A percentile compares a stretch with the other conserved stretches of the same genome.
Conservation (phyloP, 2,329 filamentous ascomycete species). For the Ophiocordyceps sinensis region DNA sequence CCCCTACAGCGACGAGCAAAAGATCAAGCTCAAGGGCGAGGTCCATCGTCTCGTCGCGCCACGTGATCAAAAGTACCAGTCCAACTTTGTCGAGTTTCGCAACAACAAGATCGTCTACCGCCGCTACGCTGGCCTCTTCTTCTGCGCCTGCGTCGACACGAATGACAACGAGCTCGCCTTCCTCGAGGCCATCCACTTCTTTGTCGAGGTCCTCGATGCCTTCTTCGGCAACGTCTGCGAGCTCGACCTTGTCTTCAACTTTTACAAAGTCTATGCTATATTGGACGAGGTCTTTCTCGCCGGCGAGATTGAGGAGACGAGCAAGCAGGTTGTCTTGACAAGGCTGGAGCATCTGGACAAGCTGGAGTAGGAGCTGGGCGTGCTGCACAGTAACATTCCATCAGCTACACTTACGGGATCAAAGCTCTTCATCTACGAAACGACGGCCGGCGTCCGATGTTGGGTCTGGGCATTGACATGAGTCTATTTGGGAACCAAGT, state of each 20-base stretch:
- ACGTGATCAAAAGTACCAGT: conserved; percentile 97
- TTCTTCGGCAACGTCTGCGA: conserved; percentile 99
- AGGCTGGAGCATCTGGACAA: conserved; percentile 92
- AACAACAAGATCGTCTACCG: conserved; percentile 96
- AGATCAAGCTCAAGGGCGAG: conserved; percentile 98
- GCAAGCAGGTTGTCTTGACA: conserved; percentile 93
- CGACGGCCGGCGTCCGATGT: too few relatives aligned
- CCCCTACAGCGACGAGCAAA: conserved; percentile 96
- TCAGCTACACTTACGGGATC: too few relatives aligned
- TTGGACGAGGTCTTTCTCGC: conserved; percentile 96
- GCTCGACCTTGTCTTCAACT: conserved; percentile 76
- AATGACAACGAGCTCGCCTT: conserved; percentile 98
- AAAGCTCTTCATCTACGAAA: too few relatives aligned
- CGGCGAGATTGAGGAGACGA: conserved; percentile 96
- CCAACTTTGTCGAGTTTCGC: conserved; percentile 95
- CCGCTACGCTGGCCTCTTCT: conserved; percentile 94
- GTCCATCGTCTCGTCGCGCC: conserved; percentile 95
- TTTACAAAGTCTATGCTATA: conserved; percentile 89
- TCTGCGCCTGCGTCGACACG: conserved; percentile 97
- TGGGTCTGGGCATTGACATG: too few relatives aligned
- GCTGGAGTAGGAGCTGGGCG: conserved; percentile 44
- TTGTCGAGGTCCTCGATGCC: conserved; percentile 94
- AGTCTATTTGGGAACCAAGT: too few relatives aligned
- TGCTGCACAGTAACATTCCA: too few relatives aligned
- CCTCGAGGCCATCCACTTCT: conserved; percentile 97